These are phyloP conservation scores for Paraphaeosphaeria sporulosa DNA, from an alignment of 2,329 filamentous ascomycete species.

Conservation along the genomic window DNA sequence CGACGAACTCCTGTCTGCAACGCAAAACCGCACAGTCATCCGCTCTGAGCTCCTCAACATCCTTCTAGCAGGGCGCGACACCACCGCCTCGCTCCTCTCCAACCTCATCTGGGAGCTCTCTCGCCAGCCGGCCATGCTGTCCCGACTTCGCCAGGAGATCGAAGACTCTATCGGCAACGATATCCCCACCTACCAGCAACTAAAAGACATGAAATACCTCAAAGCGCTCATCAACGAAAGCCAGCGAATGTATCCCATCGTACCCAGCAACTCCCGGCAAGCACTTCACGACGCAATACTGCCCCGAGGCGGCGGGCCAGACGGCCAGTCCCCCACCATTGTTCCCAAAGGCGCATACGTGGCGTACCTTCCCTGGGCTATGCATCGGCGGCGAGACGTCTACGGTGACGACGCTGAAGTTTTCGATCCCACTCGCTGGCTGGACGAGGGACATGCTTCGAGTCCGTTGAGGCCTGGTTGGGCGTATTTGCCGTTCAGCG, in stretches of 20 bases:
- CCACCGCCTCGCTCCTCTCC: constrained; percentile 38
- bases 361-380: constrained; percentile 25
- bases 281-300: constrained; percentile 37
- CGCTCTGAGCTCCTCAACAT: constrained; percentile 44
- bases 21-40: constrained; percentile 25
- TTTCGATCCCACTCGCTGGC: constrained; percentile 47
- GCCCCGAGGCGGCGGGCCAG: constrained; percentile 39
- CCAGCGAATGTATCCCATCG: constrained; percentile 40
- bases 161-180: constrained; percentile 52
- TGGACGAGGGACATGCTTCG: constrained; percentile 24
- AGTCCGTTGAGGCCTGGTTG: constrained; percentile 31
- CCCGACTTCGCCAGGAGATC: constrained; percentile 45
- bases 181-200: constrained; percentile 31
- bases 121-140: constrained; percentile 43
- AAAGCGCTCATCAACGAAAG: constrained; percentile 40
- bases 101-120: constrained; percentile 48
- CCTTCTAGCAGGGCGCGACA: constrained; percentile 46
- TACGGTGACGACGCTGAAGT: constrained; percentile 42
- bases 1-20: constrained; percentile 29
- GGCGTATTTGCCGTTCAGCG: constrained; percentile 38
- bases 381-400: constrained; percentile 41
- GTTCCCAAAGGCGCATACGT: constrained; percentile 36
- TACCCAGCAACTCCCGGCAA: constrained; percentile 40
- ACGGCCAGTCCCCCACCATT: constrained; percentile 34
- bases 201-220: constrained; percentile 37